These are phyloP conservation scores for Exophiala alcalophila DNA, from an alignment of 2,329 filamentous ascomycete species.

Conservation along the genomic window DNA sequence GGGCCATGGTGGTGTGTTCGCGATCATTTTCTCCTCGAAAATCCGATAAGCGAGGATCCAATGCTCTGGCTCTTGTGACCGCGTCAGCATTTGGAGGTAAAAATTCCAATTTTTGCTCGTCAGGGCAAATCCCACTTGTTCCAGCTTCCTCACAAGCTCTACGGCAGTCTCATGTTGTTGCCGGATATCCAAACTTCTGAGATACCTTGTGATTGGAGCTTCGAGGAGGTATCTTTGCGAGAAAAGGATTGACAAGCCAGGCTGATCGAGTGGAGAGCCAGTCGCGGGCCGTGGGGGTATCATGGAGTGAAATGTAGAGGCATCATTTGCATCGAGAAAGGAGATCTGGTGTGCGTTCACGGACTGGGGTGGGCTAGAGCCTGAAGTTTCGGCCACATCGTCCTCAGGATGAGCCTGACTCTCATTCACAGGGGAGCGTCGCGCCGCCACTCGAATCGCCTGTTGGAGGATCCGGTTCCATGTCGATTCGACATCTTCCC, in stretches of 20 bases:
- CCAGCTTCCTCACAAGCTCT: constrained; percentile 54
- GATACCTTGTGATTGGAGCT: constrained; percentile 50
- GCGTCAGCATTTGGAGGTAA: constrained; percentile 66
- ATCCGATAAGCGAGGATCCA: constrained; percentile 60
- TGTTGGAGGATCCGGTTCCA: constrained; percentile 22
- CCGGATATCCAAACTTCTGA: constrained; percentile 52
- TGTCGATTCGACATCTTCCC: constrained; percentile 17
- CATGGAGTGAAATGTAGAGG: constrained; percentile 18
- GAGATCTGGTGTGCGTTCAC: too few relatives aligned
- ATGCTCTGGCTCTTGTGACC: constrained; percentile 56
- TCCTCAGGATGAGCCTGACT: too few relatives aligned
- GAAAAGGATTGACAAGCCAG: constrained; percentile 32
- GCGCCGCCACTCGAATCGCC: constrained; percentile 11
- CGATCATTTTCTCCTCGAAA: constrained; percentile 77
- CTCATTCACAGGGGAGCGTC: background rate
- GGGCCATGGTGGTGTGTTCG: constrained; percentile 72
- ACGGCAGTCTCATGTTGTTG: constrained; percentile 54
- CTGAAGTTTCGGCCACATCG: too few relatives aligned
- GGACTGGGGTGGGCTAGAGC: too few relatives aligned
- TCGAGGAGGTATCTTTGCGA: constrained; percentile 50
- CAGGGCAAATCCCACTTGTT: constrained; percentile 66
- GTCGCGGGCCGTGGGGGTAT: constrained; percentile 1
- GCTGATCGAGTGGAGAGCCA: constrained; percentile 9
- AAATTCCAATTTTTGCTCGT: constrained; percentile 79
- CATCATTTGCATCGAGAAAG: too few relatives aligned